Evolutionary conservation across 345 rosid species (phyloP).

Genomic region (Populus deltoides): DNA sequence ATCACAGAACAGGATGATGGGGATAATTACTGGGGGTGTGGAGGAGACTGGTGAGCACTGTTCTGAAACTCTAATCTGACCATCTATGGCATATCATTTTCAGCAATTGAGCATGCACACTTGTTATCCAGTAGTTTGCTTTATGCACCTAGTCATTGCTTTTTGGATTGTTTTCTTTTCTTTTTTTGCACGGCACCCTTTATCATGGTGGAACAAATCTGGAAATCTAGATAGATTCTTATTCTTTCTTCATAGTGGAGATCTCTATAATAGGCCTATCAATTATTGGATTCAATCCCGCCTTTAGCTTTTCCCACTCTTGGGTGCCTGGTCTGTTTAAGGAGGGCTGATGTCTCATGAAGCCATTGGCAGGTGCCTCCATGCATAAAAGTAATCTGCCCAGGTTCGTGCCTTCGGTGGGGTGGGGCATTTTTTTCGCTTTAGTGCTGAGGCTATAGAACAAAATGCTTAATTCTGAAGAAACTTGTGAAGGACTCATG

Average conservation of each 20-base stretch:
- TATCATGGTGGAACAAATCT: not conserved
- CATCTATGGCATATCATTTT: not conserved
- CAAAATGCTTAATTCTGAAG: not conserved
- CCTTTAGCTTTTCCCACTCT: not conserved
- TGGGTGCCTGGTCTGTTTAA: not conserved
- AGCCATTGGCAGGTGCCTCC: not conserved
- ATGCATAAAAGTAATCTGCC: not conserved
- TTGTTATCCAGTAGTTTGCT: not conserved
- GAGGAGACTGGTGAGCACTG: slow-evolving; percentile 46
- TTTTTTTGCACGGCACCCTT: not conserved
- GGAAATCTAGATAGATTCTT: not conserved
- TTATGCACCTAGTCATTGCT: not conserved
- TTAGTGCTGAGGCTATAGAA: not conserved
- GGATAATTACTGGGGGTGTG: slow-evolving; percentile 30
- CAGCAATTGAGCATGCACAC: not conserved
- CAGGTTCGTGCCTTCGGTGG: not conserved
- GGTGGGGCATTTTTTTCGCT: not conserved
- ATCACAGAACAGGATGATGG: slow-evolving; percentile 26
- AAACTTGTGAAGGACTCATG: not conserved
- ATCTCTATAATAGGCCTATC: not conserved
- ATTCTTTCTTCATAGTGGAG: not conserved
- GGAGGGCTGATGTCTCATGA: not conserved
- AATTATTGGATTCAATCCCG: not conserved
- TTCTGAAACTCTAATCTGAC: not conserved
- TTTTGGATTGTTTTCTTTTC: not conserved